These are phyloP conservation scores for Desmodesmus armatus DNA, from an alignment of 139 green algal species.

Conservation along the genomic window DNA sequence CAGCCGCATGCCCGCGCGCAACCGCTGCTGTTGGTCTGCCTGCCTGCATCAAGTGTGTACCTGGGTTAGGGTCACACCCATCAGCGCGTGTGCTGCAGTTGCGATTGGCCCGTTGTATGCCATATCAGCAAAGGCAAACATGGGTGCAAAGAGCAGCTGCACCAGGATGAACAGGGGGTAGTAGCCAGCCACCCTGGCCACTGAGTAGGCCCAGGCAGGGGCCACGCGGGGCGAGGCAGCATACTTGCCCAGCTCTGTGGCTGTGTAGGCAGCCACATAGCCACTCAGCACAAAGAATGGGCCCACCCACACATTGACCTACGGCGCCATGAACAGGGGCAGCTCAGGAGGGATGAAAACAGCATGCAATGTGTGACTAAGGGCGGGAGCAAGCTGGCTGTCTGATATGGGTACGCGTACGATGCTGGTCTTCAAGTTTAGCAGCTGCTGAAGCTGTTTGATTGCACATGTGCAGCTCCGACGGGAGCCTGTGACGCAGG, in stretches of 20 bases:
- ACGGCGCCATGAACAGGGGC: too few relatives aligned
- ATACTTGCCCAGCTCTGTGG: conserved; percentile 47
- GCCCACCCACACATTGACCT: conserved; percentile 50
- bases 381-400: too few relatives aligned
- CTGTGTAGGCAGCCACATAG: conserved; percentile 48
- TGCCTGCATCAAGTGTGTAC: background rate
- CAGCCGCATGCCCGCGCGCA: too few relatives aligned
- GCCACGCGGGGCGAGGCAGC: conserved; percentile 30
- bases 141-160: conserved; percentile 32
- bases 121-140: conserved; percentile 44
- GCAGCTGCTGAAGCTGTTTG: too few relatives aligned
- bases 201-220: conserved; percentile 12
- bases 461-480: too few relatives aligned
- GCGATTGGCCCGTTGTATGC: conserved; percentile 40
- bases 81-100: conserved; percentile 4
- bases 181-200: conserved; percentile 37
- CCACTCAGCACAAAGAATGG: conserved; percentile 45
- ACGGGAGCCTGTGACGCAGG: too few relatives aligned
- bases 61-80: conserved; percentile 30
- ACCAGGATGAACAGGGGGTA: conserved; percentile 46
- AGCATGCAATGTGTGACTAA: too few relatives aligned
- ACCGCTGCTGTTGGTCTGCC: too few relatives aligned
- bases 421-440: too few relatives aligned
- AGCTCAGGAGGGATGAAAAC: too few relatives aligned
- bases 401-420: too few relatives aligned